Evolutionary conservation across 2,329 filamentous ascomycete species (phyloP), one percentile per base, ranked within the genome.

Genomic region (Aurifilum marmelostoma): DNA sequence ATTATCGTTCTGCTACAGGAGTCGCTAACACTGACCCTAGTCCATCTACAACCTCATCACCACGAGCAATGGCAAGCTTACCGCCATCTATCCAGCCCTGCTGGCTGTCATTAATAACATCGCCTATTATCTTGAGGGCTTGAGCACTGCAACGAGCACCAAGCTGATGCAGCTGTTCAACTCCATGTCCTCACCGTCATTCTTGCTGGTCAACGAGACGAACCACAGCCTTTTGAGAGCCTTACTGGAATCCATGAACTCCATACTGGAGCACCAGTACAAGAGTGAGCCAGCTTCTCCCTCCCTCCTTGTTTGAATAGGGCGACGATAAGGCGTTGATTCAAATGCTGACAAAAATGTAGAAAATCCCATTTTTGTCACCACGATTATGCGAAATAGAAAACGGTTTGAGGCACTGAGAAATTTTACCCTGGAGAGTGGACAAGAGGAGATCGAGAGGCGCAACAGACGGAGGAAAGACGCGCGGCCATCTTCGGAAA

Each of bases 71-170:
- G 93, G 94, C 65, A 95, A 92, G 73, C 86, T 98, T 9, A 92
- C 94, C 60, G 93, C 94, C 16, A 92, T 98, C 41, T 98, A 98
- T 76, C 94, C 95, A 21, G 94, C 96, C 1, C 84, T 99, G 3
- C 82, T 99, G 59, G 94, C 95, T 0, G 92, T 98, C 60, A 91
- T 99, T 75, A 96, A 96, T 79, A 99, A 99, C 75, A 90, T 97
- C 72, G 90, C 94, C 14, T 91, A 96, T 21, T 92, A 97, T 76
- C 83, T 96, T 5, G 89, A 96, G 75, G 88, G 91, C 29, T 82
- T 98, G 14, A 93, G 91, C 64, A 83, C 89, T 4, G 86, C 89
- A 3, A 90, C 93, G 21, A 92, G 92, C 76, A 89, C 91, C 1
- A 97, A 94, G 77, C 82, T 98, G 39, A 84, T 98, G 73, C 94